Evolutionary conservation across 2,329 filamentous ascomycete species (phyloP).

Genomic region (Xylariomycetidae sp.): DNA sequence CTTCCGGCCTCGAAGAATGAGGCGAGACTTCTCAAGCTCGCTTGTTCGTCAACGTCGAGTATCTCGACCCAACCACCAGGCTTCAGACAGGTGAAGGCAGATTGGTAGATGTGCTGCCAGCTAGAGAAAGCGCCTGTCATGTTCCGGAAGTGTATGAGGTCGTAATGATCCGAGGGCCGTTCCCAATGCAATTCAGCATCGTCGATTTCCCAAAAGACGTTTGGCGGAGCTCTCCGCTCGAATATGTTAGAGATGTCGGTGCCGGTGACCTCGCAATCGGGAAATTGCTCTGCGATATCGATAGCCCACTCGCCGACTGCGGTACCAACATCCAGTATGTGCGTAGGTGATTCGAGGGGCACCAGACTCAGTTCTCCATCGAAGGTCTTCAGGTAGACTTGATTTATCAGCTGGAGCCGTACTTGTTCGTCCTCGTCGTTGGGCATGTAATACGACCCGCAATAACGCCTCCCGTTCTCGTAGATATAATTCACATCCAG

Average conservation of each 20-base stretch:
- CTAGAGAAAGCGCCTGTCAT: slow-evolving; percentile 53
- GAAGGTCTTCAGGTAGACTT: slow-evolving; percentile 54
- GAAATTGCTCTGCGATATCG: slow-evolving; percentile 49
- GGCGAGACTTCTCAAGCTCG: slow-evolving; percentile 31
- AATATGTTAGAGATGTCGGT: slow-evolving; percentile 57
- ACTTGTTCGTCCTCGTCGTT: slow-evolving; percentile 63
- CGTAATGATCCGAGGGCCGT: slow-evolving; percentile 45
- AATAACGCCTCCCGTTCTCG: slow-evolving; percentile 60
- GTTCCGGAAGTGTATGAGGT: slow-evolving; percentile 53
- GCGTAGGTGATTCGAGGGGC: slow-evolving; percentile 33
- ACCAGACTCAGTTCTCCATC: slow-evolving; percentile 41
- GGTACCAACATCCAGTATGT: slow-evolving; percentile 55
- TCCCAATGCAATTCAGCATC: slow-evolving; percentile 57
- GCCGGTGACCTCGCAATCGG: slow-evolving; percentile 52
- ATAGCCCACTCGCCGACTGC: slow-evolving; percentile 52
- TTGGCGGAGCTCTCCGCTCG: slow-evolving; percentile 51
- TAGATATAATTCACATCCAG: slow-evolving; percentile 51
- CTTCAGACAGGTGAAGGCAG: slow-evolving; percentile 45
- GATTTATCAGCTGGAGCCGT: slow-evolving; percentile 56
- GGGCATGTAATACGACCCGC: slow-evolving; percentile 60
- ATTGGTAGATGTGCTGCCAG: slow-evolving; percentile 51
- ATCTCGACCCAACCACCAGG: slow-evolving; percentile 43
- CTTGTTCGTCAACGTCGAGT: slow-evolving; percentile 43
- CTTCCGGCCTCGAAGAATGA: slow-evolving; percentile 40
- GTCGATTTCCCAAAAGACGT: slow-evolving; percentile 57